Base-by-base conservation (phyloP, 1,284 basidiomycete species). In the Rhodotorula glutinis region DNA sequence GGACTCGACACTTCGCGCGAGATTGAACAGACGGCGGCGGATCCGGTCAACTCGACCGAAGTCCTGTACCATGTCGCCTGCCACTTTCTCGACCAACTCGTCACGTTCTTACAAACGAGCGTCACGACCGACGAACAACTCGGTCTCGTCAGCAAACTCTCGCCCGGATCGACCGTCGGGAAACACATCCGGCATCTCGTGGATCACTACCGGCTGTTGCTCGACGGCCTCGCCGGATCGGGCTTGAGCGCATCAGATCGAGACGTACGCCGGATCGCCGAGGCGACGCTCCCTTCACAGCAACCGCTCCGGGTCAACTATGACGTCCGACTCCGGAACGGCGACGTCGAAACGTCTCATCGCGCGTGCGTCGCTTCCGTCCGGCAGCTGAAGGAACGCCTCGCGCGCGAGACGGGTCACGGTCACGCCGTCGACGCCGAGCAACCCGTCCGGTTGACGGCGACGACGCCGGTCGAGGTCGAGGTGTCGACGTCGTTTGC, bases 401-500 rank as follows among this genome's bases (percentile, higher is more conserved):
- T 75, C 9, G 46, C 51, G 21, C n/a, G n/a, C 3, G 56, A 49
- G n/a, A 67, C 65, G 13, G 38, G 47, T 5, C 47, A 41, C 7
- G 74, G 69, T 0, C 16, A 27, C 30, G 57, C 21, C 13, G 77
- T 81, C 40, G 80, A 80, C 60, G 78, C 86, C 69, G 81, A 85
- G 66, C 82, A 84, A 66, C 82, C 81, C 25, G 80, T 92, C 46
- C 85, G 83, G 27, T 78, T 92, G 63, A 84, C 89, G 69, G 90
- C 90, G 11, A 83, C 91, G 38, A 92, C 90, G 3, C 90, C 90
- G 2, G 85, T 86, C 75, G 79, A 83, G 58, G 88, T 91, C 73
- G 82, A 84, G 29, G 85, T 91, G 67, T 81, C 86, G 73, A 87
- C 87, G n/a, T 89, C 85, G 3, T 87, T 90, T 75, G 90, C 88